Percentiles rank a stretch among this genome's conserved stretches.
Evolutionary conservation across 202 grass and related monocot genomes (phyloP).

Genomic region (Carex sylvatica): DNA sequence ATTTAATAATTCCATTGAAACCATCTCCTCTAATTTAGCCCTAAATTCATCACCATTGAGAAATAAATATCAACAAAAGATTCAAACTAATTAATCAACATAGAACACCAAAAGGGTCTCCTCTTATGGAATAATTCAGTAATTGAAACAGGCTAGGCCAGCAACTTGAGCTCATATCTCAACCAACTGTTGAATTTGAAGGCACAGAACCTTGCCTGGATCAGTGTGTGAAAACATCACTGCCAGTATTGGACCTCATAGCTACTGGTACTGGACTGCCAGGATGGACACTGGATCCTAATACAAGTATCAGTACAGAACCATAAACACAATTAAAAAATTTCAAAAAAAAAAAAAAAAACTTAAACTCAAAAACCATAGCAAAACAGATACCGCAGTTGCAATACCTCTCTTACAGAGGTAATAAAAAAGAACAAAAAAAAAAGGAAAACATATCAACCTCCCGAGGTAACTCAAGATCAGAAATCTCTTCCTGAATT

Average conservation of each 20-base stretch:
- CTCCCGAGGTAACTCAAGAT: slow-evolving; percentile 53
- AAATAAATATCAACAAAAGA: slow-evolving; percentile 9
- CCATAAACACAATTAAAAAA: background rate
- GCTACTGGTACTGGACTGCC: background rate
- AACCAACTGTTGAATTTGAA: background rate
- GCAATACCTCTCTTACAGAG: background rate
- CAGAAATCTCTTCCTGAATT: slow-evolving; percentile 56
- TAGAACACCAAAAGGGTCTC: background rate
- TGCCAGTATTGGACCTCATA: background rate
- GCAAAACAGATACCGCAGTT: background rate
- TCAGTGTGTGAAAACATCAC: background rate
- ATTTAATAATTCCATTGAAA: slow-evolving; percentile 43
- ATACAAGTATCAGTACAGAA: background rate
- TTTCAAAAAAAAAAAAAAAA: background rate
- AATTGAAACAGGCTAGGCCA: background rate
- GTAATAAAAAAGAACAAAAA: background rate
- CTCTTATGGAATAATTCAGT: slow-evolving; percentile 5
- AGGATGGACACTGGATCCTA: background rate
- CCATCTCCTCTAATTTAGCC: slow-evolving; percentile 50
- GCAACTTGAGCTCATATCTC: background rate
- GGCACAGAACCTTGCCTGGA: background rate
- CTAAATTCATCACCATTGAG: slow-evolving; percentile 21
- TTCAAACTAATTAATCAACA: background rate
- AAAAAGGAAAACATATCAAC: slow-evolving; percentile 29
- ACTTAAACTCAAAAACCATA: background rate